Evolutionary conservation across 495 filamentous ascomycete species (phyloP).

Genomic region (Tuber melanosporum): DNA sequence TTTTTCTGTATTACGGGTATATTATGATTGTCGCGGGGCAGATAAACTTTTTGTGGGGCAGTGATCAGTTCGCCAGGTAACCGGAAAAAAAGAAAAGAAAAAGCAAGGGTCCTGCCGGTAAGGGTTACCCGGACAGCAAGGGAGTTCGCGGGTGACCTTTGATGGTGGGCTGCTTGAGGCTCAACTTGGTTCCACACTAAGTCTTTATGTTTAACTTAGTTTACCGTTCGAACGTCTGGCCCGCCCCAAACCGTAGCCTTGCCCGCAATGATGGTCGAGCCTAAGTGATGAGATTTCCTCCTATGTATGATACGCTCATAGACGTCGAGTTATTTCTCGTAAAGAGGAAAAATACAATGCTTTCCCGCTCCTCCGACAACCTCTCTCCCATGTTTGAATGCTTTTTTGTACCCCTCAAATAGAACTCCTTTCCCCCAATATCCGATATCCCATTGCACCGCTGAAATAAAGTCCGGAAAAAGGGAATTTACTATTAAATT

Average conservation of each 20-base stretch:
- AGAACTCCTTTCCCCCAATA: not conserved
- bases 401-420: constrained; percentile 1
- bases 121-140: not conserved
- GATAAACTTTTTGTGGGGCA: not conserved
- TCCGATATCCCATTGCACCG: not conserved
- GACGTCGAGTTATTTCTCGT: not conserved
- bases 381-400: not conserved
- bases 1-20: not conserved
- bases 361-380: not conserved
- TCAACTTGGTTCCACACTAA: not conserved
- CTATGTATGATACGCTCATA: not conserved
- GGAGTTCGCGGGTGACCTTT: not conserved
- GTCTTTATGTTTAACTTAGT: not conserved
- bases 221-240: not conserved
- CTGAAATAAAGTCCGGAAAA: not conserved
- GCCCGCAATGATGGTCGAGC: not conserved
- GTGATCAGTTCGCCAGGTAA: not conserved
- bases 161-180: not conserved
- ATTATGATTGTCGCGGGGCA: not conserved
- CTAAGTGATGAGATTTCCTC: not conserved
- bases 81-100: not conserved
- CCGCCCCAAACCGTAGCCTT: not conserved
- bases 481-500: constrained; percentile 2
- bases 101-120: not conserved
- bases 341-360: not conserved